phyloP scores from a whole-genome alignment of 2,329 filamentous ascomycete species.

The Tolypocladium ovalisporum region DNA sequence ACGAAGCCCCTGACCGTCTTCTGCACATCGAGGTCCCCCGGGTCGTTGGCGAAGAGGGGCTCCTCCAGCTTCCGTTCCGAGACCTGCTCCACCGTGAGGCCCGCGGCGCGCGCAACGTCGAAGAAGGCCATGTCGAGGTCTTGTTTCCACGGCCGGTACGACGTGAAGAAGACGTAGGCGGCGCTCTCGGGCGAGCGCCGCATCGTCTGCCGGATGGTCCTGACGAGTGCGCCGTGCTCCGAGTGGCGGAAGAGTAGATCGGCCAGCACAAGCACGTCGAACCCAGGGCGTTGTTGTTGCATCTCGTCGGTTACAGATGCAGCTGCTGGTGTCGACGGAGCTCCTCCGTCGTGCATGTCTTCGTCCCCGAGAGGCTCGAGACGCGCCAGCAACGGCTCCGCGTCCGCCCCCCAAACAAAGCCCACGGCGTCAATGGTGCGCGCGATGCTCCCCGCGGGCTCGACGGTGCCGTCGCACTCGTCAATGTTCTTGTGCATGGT shows the following conservation, averaged over 20 bases:
- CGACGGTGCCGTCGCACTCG: constrained; percentile 32
- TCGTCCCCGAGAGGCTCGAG: constrained; percentile 26
- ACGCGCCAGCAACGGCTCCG: constrained; percentile 44
- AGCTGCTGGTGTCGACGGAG: neutral
- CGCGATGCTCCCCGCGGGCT: constrained; percentile 17
- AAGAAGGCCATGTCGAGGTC: constrained; percentile 83
- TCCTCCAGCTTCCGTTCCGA: constrained; percentile 73
- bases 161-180: constrained; percentile 87
- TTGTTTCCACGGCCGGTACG: constrained; percentile 83
- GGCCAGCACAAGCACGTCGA: constrained; percentile 76
- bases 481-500: constrained; percentile 71
- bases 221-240: constrained; percentile 69
- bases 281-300: constrained; percentile 26
- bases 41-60: constrained; percentile 82
- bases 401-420: constrained; percentile 72
- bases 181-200: constrained; percentile 40
- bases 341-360: neutral
- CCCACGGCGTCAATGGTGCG: constrained; percentile 49
- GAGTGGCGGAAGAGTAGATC: constrained; percentile 87
- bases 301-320: neutral
- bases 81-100: constrained; percentile 69
- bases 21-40: constrained; percentile 69
- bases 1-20: constrained; percentile 76
- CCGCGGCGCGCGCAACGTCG: constrained; percentile 57
- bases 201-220: constrained; percentile 59